Evolutionary conservation across 768 basidiomycete genomes (phyloP), one percentile per base, ranked within the genome.

Genomic region (Filobasidium wieringae): DNA sequence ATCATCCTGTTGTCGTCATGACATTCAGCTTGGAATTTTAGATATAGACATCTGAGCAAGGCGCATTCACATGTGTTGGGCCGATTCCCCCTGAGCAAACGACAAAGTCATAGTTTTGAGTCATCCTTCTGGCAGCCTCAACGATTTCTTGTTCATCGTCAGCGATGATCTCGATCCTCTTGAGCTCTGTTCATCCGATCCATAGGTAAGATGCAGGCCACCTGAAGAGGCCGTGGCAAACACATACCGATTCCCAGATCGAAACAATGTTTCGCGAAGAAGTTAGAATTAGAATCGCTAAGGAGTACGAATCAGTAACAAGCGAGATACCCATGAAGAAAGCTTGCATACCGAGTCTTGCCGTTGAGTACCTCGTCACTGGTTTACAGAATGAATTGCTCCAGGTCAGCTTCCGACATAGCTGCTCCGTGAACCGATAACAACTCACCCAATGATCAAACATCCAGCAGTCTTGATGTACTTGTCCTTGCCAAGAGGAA

Each of bases 281-380:
- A 86, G 71, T 90, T 81, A 1, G 86, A 86, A 75, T 90, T 89
- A 14, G 80, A 77, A 72, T 89, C 88, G 49, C 59, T 53, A 5
- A 60, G 64, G 32, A 64, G 61, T 55, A 62, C 58, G 58, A 8
- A 52, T 52, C 14, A 8, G 26, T 52, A 30, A 32, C 11, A 30
- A 17, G 30, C 8, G 24, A n/a, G 36, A 11, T 39, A n/a, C 11
- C 12, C 36, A n/a, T 11, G 11, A 11, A n/a, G 11, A 11, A 39
- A 19, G n/a, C 31, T 37, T 4, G 19, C 33, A 36, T 27, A 34
- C 24, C 53, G 34, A 2, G 45, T 89, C 79, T 90, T 89, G 41
- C 90, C 91, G 62, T 93, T 93, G 53, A 96, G 75, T 33, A 93
- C 89, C 67, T 93, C 89, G 72, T 92, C 88, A 8, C 88, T 89